These are phyloP conservation scores for Spirogloea muscicola DNA, from an alignment of 139 green algal genomes.

Conservation along the genomic window DNA sequence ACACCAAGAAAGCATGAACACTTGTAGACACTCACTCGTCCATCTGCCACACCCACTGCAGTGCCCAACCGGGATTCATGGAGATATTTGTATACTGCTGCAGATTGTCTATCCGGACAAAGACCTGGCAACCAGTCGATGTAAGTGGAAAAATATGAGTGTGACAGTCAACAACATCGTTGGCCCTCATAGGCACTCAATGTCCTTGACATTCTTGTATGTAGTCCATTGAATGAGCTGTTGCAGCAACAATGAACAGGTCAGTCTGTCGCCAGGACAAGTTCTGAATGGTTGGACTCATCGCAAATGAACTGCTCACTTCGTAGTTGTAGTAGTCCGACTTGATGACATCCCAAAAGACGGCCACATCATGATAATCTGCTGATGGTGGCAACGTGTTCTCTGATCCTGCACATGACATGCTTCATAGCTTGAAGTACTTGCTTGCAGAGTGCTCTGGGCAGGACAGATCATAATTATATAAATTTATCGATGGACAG, in stretches of 20 bases:
- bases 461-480: too few species aligned
- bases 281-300: neutral
- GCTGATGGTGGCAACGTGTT: too few species aligned
- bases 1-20: neutral
- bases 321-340: too few species aligned
- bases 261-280: neutral
- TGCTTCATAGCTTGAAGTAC: too few species aligned
- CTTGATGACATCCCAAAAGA: too few species aligned
- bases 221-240: neutral
- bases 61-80: slow-evolving; percentile 21
- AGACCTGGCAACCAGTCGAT: neutral
- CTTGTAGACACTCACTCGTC: slow-evolving; percentile 24
- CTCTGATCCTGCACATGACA: too few species aligned
- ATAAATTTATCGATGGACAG: too few species aligned
- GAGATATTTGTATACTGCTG: slow-evolving; percentile 31
- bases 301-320: too few species aligned
- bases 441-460: too few species aligned
- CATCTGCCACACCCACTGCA: slow-evolving; percentile 37
- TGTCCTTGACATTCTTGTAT: neutral
- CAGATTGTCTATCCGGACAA: slow-evolving; percentile 16
- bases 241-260: neutral
- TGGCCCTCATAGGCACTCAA: neutral
- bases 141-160: neutral
- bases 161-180: neutral
- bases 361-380: too few species aligned